Conservation (phyloP, 169 alveolate species). For the Perkinsus olseni region DNA sequence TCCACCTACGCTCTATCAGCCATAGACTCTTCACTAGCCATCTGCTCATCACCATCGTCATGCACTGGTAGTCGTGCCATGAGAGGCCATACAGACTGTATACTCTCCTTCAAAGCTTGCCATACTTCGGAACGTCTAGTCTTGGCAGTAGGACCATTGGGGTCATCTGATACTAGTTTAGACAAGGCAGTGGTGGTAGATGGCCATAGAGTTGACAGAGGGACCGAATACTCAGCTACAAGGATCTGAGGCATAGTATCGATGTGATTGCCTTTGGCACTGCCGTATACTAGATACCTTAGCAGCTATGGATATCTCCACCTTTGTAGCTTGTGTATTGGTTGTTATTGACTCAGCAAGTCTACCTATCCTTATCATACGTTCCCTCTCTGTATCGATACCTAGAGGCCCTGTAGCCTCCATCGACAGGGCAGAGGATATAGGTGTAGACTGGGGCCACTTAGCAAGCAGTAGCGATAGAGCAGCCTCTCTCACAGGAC, state of each 20-base stretch:
- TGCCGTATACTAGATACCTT: background rate
- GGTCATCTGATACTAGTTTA: background rate
- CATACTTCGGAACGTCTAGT: background rate
- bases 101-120: background rate
- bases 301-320: background rate
- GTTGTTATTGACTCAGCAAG: background rate
- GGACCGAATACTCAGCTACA: background rate
- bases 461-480: background rate
- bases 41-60: background rate
- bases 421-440: background rate
- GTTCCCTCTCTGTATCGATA: background rate
- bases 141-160: background rate
- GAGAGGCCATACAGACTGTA: background rate
- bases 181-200: background rate
- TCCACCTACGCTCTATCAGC: background rate
- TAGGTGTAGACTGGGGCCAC: background rate
- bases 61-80: background rate
- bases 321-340: background rate
- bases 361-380: background rate
- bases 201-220: background rate
- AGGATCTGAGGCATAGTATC: background rate
- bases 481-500: background rate
- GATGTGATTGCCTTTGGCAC: too few species aligned
- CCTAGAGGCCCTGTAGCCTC: background rate
- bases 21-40: background rate